phyloP scores from a whole-genome alignment of 768 basidiomycete species.

The Galerina sulciceps region DNA sequence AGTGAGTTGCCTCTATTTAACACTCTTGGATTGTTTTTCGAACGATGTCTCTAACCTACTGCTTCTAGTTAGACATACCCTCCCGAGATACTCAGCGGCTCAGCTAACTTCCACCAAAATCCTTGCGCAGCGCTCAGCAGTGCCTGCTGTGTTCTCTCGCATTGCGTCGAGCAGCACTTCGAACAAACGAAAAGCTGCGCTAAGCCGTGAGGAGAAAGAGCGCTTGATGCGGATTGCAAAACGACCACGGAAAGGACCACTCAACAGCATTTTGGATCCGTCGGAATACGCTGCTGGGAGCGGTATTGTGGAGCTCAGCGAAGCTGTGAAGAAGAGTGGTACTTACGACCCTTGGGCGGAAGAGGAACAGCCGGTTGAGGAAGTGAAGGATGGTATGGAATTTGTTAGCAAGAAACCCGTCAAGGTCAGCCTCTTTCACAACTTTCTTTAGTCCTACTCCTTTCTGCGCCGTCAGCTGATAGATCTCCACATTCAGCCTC shows the following conservation, averaged over 20 bases:
- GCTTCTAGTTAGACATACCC: constrained; percentile 58
- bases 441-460: background rate
- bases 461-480: background rate
- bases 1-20: constrained; percentile 42
- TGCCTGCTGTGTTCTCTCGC: constrained; percentile 80
- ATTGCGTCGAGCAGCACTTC: constrained; percentile 32
- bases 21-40: background rate
- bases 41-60: background rate
- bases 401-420: constrained; percentile 46
- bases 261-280: constrained; percentile 73
- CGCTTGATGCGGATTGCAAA: constrained; percentile 78
- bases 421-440: constrained; percentile 49
- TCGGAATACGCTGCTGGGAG: constrained; percentile 70
- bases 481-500: constrained; percentile 50
- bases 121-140: constrained; percentile 83
- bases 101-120: constrained; percentile 77
- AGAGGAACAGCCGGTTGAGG: constrained; percentile 40
- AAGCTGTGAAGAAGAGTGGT: constrained; percentile 72
- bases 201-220: constrained; percentile 75
- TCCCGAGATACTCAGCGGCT: constrained; percentile 57
- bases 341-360: constrained; percentile 69
- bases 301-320: constrained; percentile 63
- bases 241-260: constrained; percentile 69
- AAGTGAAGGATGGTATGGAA: constrained; percentile 43
- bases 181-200: constrained; percentile 45